Evolutionary conservation across 139 green algal species (phyloP), one percentile per base, ranked within the genome.

Genomic region (Astrephomene gubernaculifera): DNA sequence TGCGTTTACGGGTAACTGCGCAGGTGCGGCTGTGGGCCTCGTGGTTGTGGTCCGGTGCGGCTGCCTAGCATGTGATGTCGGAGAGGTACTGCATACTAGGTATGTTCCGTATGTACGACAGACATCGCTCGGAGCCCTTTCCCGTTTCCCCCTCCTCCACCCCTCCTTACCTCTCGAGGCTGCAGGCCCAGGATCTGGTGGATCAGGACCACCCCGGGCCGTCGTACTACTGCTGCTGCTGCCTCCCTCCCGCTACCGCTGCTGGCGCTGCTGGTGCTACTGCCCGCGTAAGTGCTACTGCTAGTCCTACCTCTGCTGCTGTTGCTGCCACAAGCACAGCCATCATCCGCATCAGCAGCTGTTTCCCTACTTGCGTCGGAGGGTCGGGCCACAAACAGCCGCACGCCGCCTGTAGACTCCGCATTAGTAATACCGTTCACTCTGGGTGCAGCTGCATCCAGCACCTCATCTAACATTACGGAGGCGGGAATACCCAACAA

Each of bases 151-250:
- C 49, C 17, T 12, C 49, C 49, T 24, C 21, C 19, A 65, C 21
- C 21, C 21, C 54, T 41, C 10, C 71, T 5, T 17, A 83, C 76
- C 60, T 83, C 76, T 3, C 76, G 60, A 0, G 29, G 64, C 61
- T 83, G 76, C 27, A 83, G 57, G 7, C 76, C 76, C 19, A 83
- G 41, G 41, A 83, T 83, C 60, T 83, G 76, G 31, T 83, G 76
- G 29, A 83, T 83, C 5, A 83, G 60, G 5, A 83, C 33, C 8
- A 83, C 76, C 0, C n/a, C 76, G 4, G 38, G 41, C 2, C 76
- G 76, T 7, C 57, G 57, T n/a, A 27, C 57, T 33, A 21, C 57
- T 24, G 49, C 12, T 12, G 12, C 49, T 12, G 49, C 12, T 57
- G 12, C 17, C 12, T 57, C 17, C 25, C 24, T 65, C 65, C 38